These are phyloP conservation scores for Lippia alba DNA, from an alignment of 305 asterid genomes.

Conservation along the genomic window DNA sequence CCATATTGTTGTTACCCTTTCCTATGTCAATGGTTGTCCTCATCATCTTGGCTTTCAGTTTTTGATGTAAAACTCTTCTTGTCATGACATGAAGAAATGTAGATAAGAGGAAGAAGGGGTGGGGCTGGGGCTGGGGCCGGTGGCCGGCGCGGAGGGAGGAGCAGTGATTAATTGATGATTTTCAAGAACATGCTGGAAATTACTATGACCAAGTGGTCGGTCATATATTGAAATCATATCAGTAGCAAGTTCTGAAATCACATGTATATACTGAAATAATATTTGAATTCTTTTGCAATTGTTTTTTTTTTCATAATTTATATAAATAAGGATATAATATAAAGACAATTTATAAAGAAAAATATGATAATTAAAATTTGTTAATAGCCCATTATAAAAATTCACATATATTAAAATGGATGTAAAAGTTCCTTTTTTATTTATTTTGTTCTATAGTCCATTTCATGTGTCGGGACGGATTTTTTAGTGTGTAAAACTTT, in stretches of 20 bases:
- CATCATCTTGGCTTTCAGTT: neutral
- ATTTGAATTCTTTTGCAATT: neutral
- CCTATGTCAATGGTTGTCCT: constrained; percentile 12
- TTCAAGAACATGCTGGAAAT: neutral
- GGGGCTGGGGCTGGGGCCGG: too few species aligned
- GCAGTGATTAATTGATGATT: neutral
- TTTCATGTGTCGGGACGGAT: too few species aligned
- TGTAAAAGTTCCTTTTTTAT: too few species aligned
- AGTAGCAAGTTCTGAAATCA: neutral
- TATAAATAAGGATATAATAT: neutral
- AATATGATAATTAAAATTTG: too few species aligned
- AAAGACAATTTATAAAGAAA: too few species aligned
- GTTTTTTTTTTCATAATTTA: neutral
- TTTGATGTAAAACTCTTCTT: neutral
- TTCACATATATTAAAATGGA: too few species aligned
- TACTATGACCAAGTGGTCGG: neutral
- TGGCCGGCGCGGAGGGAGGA: too few species aligned
- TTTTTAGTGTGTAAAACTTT: too few species aligned
- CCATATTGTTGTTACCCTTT: constrained; percentile 24
- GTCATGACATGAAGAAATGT: too few species aligned
- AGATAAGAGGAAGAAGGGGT: too few species aligned
- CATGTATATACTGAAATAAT: neutral
- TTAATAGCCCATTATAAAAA: too few species aligned
- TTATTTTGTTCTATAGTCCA: too few species aligned
- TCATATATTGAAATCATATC: neutral